phyloP scores from a whole-genome alignment of 345 rosid species.

The Populus nigra region DNA sequence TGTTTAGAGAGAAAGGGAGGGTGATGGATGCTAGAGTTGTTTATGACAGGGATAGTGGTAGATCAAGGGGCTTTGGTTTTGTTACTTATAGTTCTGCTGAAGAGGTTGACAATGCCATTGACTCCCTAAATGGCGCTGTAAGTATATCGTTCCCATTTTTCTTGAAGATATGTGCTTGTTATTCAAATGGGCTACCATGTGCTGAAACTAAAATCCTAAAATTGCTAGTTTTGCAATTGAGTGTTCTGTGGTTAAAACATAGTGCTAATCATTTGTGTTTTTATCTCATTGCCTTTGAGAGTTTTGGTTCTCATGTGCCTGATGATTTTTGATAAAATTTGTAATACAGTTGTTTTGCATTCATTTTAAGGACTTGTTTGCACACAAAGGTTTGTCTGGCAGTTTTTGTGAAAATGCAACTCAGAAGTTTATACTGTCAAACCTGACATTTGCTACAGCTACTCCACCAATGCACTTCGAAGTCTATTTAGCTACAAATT shows the following conservation, averaged over 20 bases:
- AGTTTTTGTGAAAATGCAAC: not conserved
- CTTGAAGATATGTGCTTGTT: not conserved
- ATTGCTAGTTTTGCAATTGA: not conserved
- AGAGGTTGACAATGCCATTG: slow-evolving; percentile 73
- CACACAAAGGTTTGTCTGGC: not conserved
- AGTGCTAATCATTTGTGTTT: not conserved
- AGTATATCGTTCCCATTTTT: slow-evolving; percentile 30
- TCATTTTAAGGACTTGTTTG: not conserved
- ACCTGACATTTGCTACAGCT: not conserved
- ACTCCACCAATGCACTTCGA: not conserved
- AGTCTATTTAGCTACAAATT: not conserved
- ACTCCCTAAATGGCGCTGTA: slow-evolving; percentile 74
- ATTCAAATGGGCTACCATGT: not conserved
- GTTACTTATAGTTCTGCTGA: slow-evolving; percentile 75
- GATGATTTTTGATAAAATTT: not conserved
- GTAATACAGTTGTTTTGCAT: not conserved
- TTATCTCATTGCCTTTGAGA: not conserved
- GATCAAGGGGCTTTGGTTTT: slow-evolving; percentile 97
- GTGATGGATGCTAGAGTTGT: slow-evolving; percentile 91
- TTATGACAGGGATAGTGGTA: slow-evolving; percentile 87
- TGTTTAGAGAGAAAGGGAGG: slow-evolving; percentile 84
- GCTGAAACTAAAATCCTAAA: not conserved
- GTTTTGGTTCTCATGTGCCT: not conserved
- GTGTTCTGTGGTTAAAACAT: not conserved
- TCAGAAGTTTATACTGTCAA: not conserved